phyloP scores from a whole-genome alignment of 768 basidiomycete species.

The Mycena chlorophos region DNA sequence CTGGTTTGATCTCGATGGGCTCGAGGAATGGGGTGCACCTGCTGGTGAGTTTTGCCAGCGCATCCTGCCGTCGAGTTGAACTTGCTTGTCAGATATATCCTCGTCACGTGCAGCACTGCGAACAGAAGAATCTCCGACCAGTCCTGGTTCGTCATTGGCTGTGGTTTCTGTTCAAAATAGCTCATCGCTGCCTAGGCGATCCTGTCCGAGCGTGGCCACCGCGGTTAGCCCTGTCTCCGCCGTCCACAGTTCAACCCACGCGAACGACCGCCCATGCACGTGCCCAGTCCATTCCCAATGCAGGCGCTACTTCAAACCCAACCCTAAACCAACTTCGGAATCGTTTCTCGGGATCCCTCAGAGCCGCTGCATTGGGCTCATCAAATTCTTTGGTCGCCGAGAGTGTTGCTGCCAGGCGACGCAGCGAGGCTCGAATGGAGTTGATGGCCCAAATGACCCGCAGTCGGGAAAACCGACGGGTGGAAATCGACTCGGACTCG shows the following conservation, averaged over 20 bases:
- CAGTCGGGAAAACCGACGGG: background rate
- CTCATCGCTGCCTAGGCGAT: background rate
- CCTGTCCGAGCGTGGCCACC: slow-evolving; percentile 13
- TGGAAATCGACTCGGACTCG: slow-evolving; percentile 13
- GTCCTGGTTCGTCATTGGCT: too few species aligned
- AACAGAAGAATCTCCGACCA: too few species aligned
- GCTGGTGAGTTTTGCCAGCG: too few species aligned
- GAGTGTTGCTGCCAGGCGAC: slow-evolving; percentile 43
- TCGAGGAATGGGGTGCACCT: too few species aligned
- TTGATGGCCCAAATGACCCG: slow-evolving; percentile 27
- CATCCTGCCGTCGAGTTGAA: too few species aligned
- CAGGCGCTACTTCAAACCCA: slow-evolving; percentile 5
- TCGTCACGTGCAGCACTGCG: too few species aligned
- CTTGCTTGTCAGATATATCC: too few species aligned
- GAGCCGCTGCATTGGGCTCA: slow-evolving; percentile 31
- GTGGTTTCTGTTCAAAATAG: too few species aligned
- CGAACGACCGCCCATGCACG: slow-evolving; percentile 20
- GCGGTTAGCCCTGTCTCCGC: slow-evolving; percentile 16
- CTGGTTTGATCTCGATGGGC: too few species aligned
- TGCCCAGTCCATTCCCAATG: slow-evolving; percentile 18
- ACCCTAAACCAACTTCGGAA: slow-evolving; percentile 14
- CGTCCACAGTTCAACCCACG: slow-evolving; percentile 17
- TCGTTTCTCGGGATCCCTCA: slow-evolving; percentile 22
- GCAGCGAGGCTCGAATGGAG: slow-evolving; percentile 38
- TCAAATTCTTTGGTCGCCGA: slow-evolving; percentile 46